phyloP scores from a whole-genome alignment of 148 eudicot genomes.

The Nyssa sinensis region DNA sequence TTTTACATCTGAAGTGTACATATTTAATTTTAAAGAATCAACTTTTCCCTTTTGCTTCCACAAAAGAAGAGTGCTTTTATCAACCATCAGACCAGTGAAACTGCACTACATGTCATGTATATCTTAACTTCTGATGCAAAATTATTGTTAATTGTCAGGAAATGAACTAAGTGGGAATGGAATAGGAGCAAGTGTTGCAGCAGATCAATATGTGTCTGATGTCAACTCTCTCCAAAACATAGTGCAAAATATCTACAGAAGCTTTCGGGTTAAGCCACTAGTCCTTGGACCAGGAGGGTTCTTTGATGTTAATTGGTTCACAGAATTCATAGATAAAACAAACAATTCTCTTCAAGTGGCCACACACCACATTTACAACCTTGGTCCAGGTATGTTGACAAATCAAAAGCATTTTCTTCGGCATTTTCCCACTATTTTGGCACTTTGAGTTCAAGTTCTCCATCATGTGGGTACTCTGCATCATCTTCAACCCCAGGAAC shows the following conservation, averaged over 20 bases:
- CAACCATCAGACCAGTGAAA: too few species aligned
- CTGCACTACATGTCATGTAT: too few species aligned
- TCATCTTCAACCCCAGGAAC: too few species aligned
- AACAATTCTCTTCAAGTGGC: conserved; percentile 56
- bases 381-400: conserved; percentile 64
- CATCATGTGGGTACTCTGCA: too few species aligned
- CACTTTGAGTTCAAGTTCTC: neutral
- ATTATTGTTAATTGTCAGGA: conserved; percentile 35
- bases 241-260: conserved; percentile 43
- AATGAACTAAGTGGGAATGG: conserved; percentile 76
- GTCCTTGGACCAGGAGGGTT: conserved; percentile 87
- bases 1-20: too few species aligned
- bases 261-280: conserved; percentile 42
- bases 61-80: too few species aligned
- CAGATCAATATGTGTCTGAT: conserved; percentile 58
- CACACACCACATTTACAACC: conserved; percentile 78
- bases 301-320: conserved; percentile 59
- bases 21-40: too few species aligned
- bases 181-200: conserved; percentile 52
- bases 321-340: conserved; percentile 39
- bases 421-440: neutral
- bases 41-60: too few species aligned
- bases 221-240: conserved; percentile 40
- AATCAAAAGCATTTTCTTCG: neutral
- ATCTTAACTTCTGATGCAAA: neutral